Evolutionary conservation across 768 basidiomycete genomes (phyloP), one percentile per base, ranked within the genome.

Genomic region (Collybiopsis luxurians): DNA sequence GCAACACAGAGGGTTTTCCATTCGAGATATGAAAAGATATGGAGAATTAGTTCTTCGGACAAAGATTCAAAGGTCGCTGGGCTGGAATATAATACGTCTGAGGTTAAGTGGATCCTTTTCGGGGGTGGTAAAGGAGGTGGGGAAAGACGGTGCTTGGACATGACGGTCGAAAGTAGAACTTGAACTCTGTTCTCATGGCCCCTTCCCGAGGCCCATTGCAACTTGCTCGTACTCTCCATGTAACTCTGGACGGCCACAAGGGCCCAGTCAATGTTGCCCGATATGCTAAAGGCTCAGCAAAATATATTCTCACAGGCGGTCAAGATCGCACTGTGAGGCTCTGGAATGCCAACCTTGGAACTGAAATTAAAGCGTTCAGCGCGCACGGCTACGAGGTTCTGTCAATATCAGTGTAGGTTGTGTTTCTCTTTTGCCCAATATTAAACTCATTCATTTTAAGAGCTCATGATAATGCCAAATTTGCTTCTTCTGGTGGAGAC

Each of bases 331-430:
- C 86, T 1, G 81, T 98, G 52, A 82, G 90, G 47, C 83, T 98
- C 38, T 98, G 94, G 90, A 99, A 98, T 71, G 89, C 94, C 3
- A 76, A 75, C 53, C 71, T 83, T 30, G 97, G 95, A 23, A 79
- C 85, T n/a, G 86, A 96, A 73, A 92, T 99, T 73, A 97, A 97
- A 73, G 69, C 78, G 0, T 99, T 97, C 69, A 75, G 85, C 56
- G 92, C 92, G 9, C 96, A 98, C 69, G 96, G 94, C 27, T 96
- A 98, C 69, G 97, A 98, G 68, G 91, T 99, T 3, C 80, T 98
- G 40, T 91, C 92, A 2, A 75, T 99, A 48, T 81, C 90, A 47
- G 89, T 97, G 95, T 95, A 65, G 65, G 91, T 27, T 40, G 5
- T 34, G 17, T 39, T 47, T 47, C 44, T 38, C 6, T 17, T 39